phyloP scores from a whole-genome alignment of 495 filamentous ascomycete genomes.

The Xylaria acuta region DNA sequence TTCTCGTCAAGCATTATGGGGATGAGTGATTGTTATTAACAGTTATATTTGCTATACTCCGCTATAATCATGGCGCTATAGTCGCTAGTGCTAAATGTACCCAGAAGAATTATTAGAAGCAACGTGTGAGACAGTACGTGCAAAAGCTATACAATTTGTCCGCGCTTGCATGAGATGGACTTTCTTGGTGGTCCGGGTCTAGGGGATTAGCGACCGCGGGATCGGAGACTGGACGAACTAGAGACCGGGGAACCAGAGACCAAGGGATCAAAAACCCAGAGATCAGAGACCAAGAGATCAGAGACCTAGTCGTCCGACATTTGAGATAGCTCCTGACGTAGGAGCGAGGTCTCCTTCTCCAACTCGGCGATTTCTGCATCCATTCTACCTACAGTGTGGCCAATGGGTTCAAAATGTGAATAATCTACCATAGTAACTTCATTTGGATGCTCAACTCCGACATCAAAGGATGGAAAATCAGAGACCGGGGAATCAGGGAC shows the following conservation, averaged over 20 bases:
- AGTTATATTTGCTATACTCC: background rate
- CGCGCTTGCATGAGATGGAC: background rate
- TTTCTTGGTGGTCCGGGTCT: background rate
- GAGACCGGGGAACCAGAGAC: background rate
- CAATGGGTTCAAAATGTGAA: background rate
- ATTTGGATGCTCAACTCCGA: background rate
- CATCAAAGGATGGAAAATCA: too few species aligned
- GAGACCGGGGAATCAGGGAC: background rate
- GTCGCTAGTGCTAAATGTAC: background rate
- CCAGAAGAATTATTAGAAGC: background rate
- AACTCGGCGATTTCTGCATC: conserved; percentile 32
- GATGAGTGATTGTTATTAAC: background rate
- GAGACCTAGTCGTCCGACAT: background rate
- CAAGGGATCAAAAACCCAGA: background rate
- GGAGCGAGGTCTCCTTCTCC: conserved; percentile 37
- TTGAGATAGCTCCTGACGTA: conserved; percentile 36
- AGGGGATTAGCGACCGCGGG: background rate
- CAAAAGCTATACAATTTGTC: background rate
- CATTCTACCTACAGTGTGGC: conserved; percentile 17
- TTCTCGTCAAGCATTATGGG: background rate
- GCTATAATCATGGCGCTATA: background rate
- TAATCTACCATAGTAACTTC: background rate
- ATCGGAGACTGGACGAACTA: background rate
- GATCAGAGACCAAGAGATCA: background rate
- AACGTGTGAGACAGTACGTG: background rate